Evolutionary conservation across 192 early-diverging fungal species (phyloP).

Genomic region (Borealophlyctis nickersoniae): DNA sequence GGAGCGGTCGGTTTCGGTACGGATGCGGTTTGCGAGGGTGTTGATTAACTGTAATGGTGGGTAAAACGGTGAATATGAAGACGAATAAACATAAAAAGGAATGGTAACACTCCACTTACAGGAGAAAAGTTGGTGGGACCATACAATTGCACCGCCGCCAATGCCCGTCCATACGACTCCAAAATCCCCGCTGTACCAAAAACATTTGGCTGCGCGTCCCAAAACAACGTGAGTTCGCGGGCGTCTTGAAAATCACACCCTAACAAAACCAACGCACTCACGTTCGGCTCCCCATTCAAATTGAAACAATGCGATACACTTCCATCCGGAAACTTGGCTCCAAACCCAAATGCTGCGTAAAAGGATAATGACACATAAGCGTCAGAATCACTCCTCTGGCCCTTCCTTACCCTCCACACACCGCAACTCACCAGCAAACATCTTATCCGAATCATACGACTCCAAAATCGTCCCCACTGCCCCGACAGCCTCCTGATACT

Average conservation of each 20-base stretch:
- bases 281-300: conserved; percentile 19
- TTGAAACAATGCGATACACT: conserved; percentile 46
- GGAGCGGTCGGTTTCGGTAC: neutral
- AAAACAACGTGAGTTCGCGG: neutral
- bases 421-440: conserved; percentile 32
- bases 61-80: too few relatives aligned
- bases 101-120: too few relatives aligned
- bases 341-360: conserved; percentile 48
- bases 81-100: neutral
- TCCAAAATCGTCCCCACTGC: conserved; percentile 43
- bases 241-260: neutral
- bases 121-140: conserved; percentile 61
- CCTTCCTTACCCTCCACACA: too few relatives aligned
- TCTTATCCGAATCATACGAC: conserved; percentile 48
- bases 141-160: conserved; percentile 35
- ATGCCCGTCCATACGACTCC: conserved; percentile 36
- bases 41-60: neutral
- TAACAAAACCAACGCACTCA: too few relatives aligned
- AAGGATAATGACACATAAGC: neutral
- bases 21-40: neutral
- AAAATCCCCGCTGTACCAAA: conserved; percentile 50
- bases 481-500: conserved; percentile 48
- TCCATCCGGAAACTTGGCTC: conserved; percentile 38
- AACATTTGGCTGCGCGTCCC: conserved; percentile 43
- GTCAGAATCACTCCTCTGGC: too few relatives aligned